Evolutionary conservation across 257 asterid genomes (phyloP).

Genomic region (Linderniella brevidens): DNA sequence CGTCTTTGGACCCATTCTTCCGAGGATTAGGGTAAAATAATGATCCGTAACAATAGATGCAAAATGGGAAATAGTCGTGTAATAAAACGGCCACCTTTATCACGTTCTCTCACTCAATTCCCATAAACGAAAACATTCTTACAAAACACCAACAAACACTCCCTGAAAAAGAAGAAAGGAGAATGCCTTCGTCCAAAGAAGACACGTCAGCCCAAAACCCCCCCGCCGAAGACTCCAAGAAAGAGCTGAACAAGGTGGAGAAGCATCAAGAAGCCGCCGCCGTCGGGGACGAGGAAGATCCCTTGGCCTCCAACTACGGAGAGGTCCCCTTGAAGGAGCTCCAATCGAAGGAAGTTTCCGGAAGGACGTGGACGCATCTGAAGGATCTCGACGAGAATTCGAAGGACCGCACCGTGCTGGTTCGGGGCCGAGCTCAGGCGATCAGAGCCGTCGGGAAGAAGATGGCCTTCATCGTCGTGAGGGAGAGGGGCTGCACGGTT

Average conservation of each 20-base stretch:
- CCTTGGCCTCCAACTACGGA: conserved; percentile 52
- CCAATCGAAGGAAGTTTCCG: conserved; percentile 54
- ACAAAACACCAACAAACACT: background rate
- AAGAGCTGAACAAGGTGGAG: background rate
- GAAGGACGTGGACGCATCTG: conserved; percentile 56
- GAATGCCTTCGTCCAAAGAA: too few relatives aligned
- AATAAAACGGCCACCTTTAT: too few relatives aligned
- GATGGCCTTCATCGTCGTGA: conserved; percentile 65
- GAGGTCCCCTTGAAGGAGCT: conserved; percentile 41
- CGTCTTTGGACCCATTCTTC: too few relatives aligned
- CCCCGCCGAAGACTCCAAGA: background rate
- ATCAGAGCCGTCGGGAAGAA: conserved; percentile 60
- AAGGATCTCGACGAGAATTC: conserved; percentile 21
- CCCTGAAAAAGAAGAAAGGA: too few relatives aligned
- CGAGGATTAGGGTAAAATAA: too few relatives aligned
- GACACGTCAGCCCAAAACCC: too few relatives aligned
- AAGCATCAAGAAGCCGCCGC: conserved; percentile 4
- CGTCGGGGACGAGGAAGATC: conserved; percentile 26
- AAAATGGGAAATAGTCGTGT: too few relatives aligned
- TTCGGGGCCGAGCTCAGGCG: conserved; percentile 69
- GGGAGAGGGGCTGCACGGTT: conserved; percentile 65
- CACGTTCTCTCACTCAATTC: too few relatives aligned
- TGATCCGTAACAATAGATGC: too few relatives aligned
- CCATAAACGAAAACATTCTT: too few relatives aligned
- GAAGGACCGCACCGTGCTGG: conserved; percentile 33